Evolutionary conservation across 441 rosid genomes (phyloP).

Genomic region (Theobroma grandiflorum): DNA sequence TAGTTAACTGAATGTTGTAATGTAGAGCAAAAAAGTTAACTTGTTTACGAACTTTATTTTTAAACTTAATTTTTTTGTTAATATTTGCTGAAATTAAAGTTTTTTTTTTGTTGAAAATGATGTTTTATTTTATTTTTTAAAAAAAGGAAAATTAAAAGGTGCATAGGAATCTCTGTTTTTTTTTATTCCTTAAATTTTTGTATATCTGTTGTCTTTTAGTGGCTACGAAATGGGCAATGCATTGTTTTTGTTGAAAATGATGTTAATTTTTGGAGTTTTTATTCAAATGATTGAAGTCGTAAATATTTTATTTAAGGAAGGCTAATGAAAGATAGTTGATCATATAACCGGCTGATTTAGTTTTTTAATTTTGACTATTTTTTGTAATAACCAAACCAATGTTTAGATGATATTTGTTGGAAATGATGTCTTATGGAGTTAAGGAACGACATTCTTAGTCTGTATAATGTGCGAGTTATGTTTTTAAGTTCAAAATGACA

Average conservation of each 20-base stretch:
- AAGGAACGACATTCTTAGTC: background rate
- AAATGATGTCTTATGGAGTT: background rate
- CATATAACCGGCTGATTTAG: background rate
- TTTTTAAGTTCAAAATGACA: background rate
- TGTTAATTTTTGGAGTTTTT: background rate
- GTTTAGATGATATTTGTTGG: background rate
- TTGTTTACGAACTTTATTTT: background rate
- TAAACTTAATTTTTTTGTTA: background rate
- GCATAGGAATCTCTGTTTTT: background rate
- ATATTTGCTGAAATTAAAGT: constrained; percentile 15
- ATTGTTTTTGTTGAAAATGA: background rate
- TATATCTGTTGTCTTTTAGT: background rate
- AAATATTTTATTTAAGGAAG: background rate
- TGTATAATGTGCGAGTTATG: background rate
- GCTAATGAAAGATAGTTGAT: background rate
- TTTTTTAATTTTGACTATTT: background rate
- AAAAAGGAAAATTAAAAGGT: background rate
- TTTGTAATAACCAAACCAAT: background rate
- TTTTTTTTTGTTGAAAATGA: constrained; percentile 11
- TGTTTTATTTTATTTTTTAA: background rate
- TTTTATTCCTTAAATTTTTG: background rate
- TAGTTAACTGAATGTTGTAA: constrained; percentile 8
- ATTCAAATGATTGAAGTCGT: background rate
- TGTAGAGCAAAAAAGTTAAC: background rate
- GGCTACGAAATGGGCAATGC: constrained; percentile 7